Evolutionary conservation across 2,329 filamentous ascomycete genomes (phyloP), one percentile per base, ranked within the genome.

Genomic region (Venturia carpophila): DNA sequence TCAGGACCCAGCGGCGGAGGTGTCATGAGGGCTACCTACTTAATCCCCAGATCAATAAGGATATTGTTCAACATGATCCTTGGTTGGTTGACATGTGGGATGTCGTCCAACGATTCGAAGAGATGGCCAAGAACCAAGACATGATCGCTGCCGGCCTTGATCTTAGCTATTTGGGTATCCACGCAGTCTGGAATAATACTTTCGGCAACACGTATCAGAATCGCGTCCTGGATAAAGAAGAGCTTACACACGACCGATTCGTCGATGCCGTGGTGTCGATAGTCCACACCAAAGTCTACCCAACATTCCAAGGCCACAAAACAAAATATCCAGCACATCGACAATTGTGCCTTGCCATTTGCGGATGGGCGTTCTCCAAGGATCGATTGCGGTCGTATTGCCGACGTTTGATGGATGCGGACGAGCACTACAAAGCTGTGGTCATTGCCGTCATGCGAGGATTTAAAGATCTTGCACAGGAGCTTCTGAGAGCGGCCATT

Each of bases 21-120:
- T 86, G 84, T 69, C 77, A 79, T 66, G 82, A 83, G 70, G 85
- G 80, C 19, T 82, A 82, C 67, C 74, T 78, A 7, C 79, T 87
- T 60, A 79, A 92, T 70, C 86, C 85, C 66, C 75, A 77, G 19
- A 82, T 79, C 60, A 94, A 94, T 70, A 82, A 83, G 67, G 76
- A 81, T 6, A 82, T 92, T n/a, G 82, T 89, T 1, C 79, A 81
- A 6, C 88, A 91, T 67, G 87, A 92, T 70, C 84, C 83, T 39
- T 90, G 89, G 84, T 78, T 93, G n/a, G 82, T 86, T 66, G 87
- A 89, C 65, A 78, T 90, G n/a, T 95, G 91, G 91, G 83, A 85
- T 60, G 90, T 89, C 81, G 80, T 92, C 60, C 81, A 83, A 66
- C 85, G 88, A n/a, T 76, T 80, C 68, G 85, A 90, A 69, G 79